Base-by-base conservation (phyloP, 176 grass and related monocot species). In the Bolboschoenus planiculmis region DNA sequence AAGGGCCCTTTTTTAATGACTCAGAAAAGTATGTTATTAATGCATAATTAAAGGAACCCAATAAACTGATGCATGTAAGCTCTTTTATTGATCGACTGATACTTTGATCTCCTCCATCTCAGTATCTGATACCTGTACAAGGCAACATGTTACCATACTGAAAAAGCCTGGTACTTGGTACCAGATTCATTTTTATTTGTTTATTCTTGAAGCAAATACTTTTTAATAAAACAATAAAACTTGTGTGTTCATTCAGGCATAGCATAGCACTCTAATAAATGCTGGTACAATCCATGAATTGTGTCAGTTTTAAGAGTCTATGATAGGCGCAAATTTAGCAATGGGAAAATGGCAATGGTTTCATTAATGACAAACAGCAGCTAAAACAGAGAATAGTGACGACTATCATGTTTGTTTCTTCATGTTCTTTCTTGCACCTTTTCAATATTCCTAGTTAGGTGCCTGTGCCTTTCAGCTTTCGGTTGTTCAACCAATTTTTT, bases 281-380 rank as follows among this genome's bases (percentile, higher is more conserved):
- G 7, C 2, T 75, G 10, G 21, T 75, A 75, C 23, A 48, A 30
- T 75, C 11, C 65, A 70, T 39, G 10, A 59, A 24, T 8, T 59
- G 40, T 31, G 16, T 9, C 4, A 47, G 21, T 13, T 30, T 3
- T 30, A n/a, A n/a, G 71, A 75, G 71, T 51, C 5, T 29, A 31
- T 77, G 26, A 77, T 6, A 20, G 29, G 46, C 10, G 46, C 72
- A 53, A 73, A 20, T 30, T 44, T 53, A 44, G 46, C 26, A 50
- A 53, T 53, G 15, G 26, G 72, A 77, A 53, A 46, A 77, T 51
- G 14, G 20, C 44, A 77, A 53, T 7, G 8, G 46, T 76, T 76
- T 76, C 26, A 76, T 76, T 76, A 33, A 77, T 53, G 44, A 77
- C 26, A 77, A 33, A 53, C 46, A 74, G 42, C 70, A 77, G 27